Conservation (phyloP, 495 filamentous ascomycete genomes). For the Penicillium subrubescens region DNA sequence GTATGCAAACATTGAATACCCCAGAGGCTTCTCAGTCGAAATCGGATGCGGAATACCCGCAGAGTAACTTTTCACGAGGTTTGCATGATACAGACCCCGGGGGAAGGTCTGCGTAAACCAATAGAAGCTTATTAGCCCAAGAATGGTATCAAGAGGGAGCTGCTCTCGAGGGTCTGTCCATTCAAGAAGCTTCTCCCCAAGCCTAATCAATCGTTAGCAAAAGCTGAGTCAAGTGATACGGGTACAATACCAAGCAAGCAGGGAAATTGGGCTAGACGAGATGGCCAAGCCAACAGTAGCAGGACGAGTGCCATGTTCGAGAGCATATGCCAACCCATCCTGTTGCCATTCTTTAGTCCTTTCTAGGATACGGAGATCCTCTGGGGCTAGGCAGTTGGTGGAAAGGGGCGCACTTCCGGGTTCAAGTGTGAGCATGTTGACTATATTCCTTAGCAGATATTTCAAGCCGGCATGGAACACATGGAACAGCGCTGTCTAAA, state of each 20-base stretch:
- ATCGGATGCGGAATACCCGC: not conserved
- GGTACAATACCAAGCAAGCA: slow-evolving; percentile 53
- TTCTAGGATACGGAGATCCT: slow-evolving; percentile 10
- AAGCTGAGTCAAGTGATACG: not conserved
- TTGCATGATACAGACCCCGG: slow-evolving; percentile 50
- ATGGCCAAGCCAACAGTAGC: slow-evolving; percentile 56
- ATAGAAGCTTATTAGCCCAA: slow-evolving; percentile 53
- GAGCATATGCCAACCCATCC: slow-evolving; percentile 44
- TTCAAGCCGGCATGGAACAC: too few relatives aligned
- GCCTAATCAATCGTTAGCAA: slow-evolving; percentile 16
- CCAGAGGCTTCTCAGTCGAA: slow-evolving; percentile 47
- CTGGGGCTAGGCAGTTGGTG: not conserved
- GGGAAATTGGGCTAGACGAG: slow-evolving; percentile 52
- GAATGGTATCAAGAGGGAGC: slow-evolving; percentile 49
- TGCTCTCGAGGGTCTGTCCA: slow-evolving; percentile 50
- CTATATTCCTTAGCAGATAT: slow-evolving; percentile 3
- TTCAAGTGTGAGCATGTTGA: slow-evolving; percentile 20
- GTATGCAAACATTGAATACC: slow-evolving; percentile 53
- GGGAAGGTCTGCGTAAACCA: slow-evolving; percentile 59
- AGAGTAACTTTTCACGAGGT: slow-evolving; percentile 18
- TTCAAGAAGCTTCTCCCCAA: slow-evolving; percentile 61
- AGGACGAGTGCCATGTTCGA: slow-evolving; percentile 55
- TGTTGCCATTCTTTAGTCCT: slow-evolving; percentile 19
- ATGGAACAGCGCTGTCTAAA: not conserved
- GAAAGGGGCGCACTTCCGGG: slow-evolving; percentile 1